phyloP scores from a whole-genome alignment of 441 rosid species.

The Populus hybrid region DNA sequence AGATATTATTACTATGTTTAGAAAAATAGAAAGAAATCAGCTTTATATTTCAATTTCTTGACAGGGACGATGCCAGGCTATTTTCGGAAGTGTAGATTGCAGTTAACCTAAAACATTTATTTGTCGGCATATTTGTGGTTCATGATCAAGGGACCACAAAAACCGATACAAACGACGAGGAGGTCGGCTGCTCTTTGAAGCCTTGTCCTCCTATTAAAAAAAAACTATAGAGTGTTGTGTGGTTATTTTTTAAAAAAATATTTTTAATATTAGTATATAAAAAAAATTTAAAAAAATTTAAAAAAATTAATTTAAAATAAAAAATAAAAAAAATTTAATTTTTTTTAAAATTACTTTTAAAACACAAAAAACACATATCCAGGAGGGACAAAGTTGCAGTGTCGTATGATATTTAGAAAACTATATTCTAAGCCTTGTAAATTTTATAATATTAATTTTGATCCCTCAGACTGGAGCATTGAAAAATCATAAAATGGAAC shows the following conservation, averaged over 20 bases:
- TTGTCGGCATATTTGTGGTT: neutral
- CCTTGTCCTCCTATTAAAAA: neutral
- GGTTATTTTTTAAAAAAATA: too few species aligned
- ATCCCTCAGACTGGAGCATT: neutral
- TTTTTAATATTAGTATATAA: too few species aligned
- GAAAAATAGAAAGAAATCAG: neutral
- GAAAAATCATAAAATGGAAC: neutral
- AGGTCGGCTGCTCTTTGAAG: neutral
- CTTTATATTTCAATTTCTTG: neutral
- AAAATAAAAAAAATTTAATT: too few species aligned
- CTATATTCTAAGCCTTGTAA: neutral
- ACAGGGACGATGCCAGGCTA: neutral
- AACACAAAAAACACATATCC: too few species aligned
- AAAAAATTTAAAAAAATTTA: too few species aligned
- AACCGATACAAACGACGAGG: neutral
- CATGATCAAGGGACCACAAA: neutral
- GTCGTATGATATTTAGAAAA: neutral
- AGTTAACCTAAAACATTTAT: neutral
- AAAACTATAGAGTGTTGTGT: too few species aligned
- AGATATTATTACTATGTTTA: neutral
- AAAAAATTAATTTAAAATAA: too few species aligned
- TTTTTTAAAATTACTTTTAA: too few species aligned
- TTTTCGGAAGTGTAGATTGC: neutral
- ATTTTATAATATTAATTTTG: too few species aligned
- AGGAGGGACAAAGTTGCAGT: too few species aligned